Evolutionary conservation across 2,329 filamentous ascomycete species (phyloP), one percentile per base, ranked within the genome.

Genomic region (Diaporthe sp.): DNA sequence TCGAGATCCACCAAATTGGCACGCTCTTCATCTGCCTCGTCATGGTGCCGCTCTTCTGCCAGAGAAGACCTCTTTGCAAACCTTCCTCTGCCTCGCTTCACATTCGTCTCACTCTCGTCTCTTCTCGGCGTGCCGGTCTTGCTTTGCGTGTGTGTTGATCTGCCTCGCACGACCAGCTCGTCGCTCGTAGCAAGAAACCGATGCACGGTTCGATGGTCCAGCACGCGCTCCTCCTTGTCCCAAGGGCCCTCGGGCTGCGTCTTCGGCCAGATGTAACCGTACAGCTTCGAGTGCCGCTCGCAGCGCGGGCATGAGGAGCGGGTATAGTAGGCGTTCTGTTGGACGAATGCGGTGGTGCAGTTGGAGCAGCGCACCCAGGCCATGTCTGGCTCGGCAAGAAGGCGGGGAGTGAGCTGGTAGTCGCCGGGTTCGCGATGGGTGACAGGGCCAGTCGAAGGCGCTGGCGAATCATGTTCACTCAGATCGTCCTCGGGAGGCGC

Each of bases 181-280:
- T 95, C 92, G 3, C 92, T 90, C 0, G 91, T 88, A 34, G 92
- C 90, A 8, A 98, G 85, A 80, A 98, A 98, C 0, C 96, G 93
- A 83, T 98, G 94, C 4, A 98, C 90, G 0, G 90, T 92, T n/a
- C 96, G 89, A 81, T 98, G 96, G 82, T 98, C 96, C 76, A 97
- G 88, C 0, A 98, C 87, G 13, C 92, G 85, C 81, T 92, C 90
- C 79, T 93, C 92, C 75, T 90, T 92, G 82, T 98, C 97, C 28
- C 90, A 84, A 22, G 91, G 91, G 0, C 94, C 94, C 37, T 93
- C 92, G 77, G 89, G 93, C 76, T 98, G 94, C 0, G 97, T 98
- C 87, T 99, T 98, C 8, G 97, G 97, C 97, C 97, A 99, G 75
- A 94, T 89, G 81, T 94, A 98, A 0, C 97, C 97, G 82, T 98